Percentiles rank a stretch among this genome's conserved stretches.
Evolutionary conservation across 2,329 filamentous ascomycete genomes (phyloP).

Genomic region (Ophiocordyceps australis): DNA sequence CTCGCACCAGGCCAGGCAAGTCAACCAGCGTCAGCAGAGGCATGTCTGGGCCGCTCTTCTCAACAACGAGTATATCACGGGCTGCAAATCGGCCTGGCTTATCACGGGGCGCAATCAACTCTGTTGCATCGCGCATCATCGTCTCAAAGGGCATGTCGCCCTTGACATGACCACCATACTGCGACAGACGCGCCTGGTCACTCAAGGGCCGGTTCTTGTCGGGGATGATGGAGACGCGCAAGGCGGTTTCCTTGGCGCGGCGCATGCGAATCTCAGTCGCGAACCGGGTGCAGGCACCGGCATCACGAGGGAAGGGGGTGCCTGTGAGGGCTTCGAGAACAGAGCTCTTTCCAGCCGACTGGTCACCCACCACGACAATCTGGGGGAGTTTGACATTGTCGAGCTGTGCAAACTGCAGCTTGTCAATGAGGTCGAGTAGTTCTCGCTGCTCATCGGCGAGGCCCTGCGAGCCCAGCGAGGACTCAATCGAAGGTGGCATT

Average conservation of each 20-base stretch:
- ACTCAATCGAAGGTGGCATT: slow-evolving; percentile 24
- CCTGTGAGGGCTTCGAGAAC: slow-evolving; percentile 45
- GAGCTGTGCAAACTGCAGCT: slow-evolving; percentile 32
- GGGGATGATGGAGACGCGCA: slow-evolving; percentile 36
- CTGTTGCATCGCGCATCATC: slow-evolving; percentile 31
- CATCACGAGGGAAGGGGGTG: slow-evolving; percentile 40
- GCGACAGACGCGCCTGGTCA: slow-evolving; percentile 26
- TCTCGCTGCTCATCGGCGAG: slow-evolving; percentile 34
- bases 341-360: slow-evolving; percentile 46
- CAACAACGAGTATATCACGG: slow-evolving; percentile 35
- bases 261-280: slow-evolving; percentile 38
- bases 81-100: slow-evolving; percentile 31
- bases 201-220: slow-evolving; percentile 25
- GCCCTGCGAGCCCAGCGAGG: slow-evolving; percentile 27
- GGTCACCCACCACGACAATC: slow-evolving; percentile 46
- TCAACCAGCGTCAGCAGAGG: slow-evolving; percentile 43
- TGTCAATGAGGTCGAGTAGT: slow-evolving; percentile 37
- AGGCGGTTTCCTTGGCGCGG: slow-evolving; percentile 20
- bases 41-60: slow-evolving; percentile 39
- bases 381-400: slow-evolving; percentile 37
- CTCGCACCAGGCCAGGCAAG: slow-evolving; percentile 37
- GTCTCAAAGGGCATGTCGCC: slow-evolving; percentile 25
- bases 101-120: slow-evolving; percentile 30
- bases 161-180: slow-evolving; percentile 27
- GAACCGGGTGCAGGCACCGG: slow-evolving; percentile 42